A percentile compares a stretch with the other conserved stretches of the same genome.
Conservation (phyloP, 331 rosid genomes). For the Saraca asoca region DNA sequence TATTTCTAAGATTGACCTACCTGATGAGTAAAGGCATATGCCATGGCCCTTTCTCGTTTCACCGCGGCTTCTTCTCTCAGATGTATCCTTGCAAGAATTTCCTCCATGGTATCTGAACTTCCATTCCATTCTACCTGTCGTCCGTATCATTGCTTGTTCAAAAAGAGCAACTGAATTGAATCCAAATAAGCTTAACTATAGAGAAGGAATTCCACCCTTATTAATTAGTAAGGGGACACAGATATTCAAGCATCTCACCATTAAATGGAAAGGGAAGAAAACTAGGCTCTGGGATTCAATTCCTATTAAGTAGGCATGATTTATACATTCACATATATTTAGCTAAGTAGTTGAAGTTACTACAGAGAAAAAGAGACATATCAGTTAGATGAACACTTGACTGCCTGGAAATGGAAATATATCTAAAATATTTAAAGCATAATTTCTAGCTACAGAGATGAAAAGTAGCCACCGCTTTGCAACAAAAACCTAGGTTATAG, state of each 20-base stretch:
- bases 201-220: background rate
- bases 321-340: background rate
- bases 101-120: slow-evolving; percentile 85
- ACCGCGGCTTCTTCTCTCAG: slow-evolving; percentile 93
- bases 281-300: background rate
- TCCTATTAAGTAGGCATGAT: background rate
- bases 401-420: slow-evolving; percentile 5
- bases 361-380: background rate
- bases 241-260: background rate
- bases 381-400: background rate
- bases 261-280: background rate
- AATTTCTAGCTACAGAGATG: background rate
- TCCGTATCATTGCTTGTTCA: slow-evolving; percentile 27
- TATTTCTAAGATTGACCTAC: slow-evolving; percentile 45
- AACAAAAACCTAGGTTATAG: slow-evolving; percentile 4
- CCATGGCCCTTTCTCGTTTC: slow-evolving; percentile 91
- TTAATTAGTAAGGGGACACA: slow-evolving; percentile 6
- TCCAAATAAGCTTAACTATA: slow-evolving; percentile 9
- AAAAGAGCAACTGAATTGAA: slow-evolving; percentile 19
- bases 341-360: background rate
- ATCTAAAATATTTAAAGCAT: background rate
- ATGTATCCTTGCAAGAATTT: slow-evolving; percentile 68
- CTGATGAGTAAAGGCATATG: slow-evolving; percentile 98
- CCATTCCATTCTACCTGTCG: slow-evolving; percentile 82
- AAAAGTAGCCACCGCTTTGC: slow-evolving; percentile 8